Percentiles rank a stretch among this genome's conserved stretches.
Evolutionary conservation across 75 land plant species (phyloP).

Genomic region (Selaginella tamariscina): DNA sequence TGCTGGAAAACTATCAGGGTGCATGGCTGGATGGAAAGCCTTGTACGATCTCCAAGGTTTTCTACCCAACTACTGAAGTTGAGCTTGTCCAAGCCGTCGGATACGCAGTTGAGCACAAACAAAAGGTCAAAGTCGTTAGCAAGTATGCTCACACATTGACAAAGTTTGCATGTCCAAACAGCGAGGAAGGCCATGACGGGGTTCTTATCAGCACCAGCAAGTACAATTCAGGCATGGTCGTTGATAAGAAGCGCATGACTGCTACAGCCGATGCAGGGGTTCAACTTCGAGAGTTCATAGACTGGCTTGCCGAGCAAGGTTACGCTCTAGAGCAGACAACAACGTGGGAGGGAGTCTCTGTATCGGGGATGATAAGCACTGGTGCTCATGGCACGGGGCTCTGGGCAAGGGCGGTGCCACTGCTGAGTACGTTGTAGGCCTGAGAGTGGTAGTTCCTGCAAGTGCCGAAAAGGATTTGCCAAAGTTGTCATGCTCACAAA

Average conservation of each 20-base stretch:
- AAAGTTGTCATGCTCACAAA: constrained; percentile 29
- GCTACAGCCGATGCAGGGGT: constrained; percentile 52
- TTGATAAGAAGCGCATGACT: constrained; percentile 27
- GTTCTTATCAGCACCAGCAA: constrained; percentile 52
- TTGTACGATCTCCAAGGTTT: too few species aligned
- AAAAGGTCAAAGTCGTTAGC: constrained; percentile 46
- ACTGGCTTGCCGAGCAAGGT: constrained; percentile 31
- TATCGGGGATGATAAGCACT: constrained; percentile 50
- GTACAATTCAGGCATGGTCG: constrained; percentile 23
- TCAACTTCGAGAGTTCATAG: constrained; percentile 32
- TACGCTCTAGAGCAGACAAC: constrained; percentile 50
- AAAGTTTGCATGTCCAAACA: constrained; percentile 51
- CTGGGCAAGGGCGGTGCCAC: constrained; percentile 52
- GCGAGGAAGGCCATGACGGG: constrained; percentile 40
- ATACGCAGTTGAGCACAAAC: constrained; percentile 22
- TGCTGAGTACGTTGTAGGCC: constrained; percentile 44
- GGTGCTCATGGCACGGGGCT: constrained; percentile 73
- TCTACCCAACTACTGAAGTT: constrained; percentile 34
- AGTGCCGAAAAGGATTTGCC: constrained; percentile 37
- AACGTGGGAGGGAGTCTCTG: constrained; percentile 55
- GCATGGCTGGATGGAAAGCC: too few species aligned
- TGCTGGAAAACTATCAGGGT: too few species aligned
- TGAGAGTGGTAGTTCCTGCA: constrained; percentile 43
- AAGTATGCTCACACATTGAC: constrained; percentile 45
- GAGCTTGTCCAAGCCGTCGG: constrained; percentile 48